Conservation (phyloP, 2,329 filamentous ascomycete species). For the Xylaria sp. region DNA sequence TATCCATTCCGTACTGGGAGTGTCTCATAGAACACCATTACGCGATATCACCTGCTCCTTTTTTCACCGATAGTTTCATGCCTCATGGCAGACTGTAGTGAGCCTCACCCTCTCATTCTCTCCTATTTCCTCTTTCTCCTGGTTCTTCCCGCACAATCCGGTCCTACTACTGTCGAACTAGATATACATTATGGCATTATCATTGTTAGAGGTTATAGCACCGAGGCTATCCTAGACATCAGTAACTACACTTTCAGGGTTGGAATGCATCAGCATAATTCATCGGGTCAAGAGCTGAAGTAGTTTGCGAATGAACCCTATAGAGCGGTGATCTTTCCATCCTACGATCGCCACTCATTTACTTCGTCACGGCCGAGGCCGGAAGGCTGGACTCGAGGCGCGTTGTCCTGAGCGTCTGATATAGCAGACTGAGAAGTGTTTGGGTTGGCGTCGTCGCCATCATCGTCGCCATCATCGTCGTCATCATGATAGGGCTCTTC, state of each 20-base stretch:
- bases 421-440: constrained; percentile 18
- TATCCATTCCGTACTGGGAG: neutral
- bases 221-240: too few relatives aligned
- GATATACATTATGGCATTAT: too few relatives aligned
- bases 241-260: too few relatives aligned
- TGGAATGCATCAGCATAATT: neutral
- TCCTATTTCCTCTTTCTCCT: too few relatives aligned
- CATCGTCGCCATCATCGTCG: constrained; percentile 23
- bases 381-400: constrained; percentile 32
- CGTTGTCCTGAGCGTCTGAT: constrained; percentile 28
- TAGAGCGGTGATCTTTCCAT: neutral
- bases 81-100: too few relatives aligned
- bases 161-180: too few relatives aligned
- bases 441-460: neutral
- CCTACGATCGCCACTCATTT: constrained; percentile 35
- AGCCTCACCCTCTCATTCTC: too few relatives aligned
- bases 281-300: neutral
- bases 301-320: neutral
- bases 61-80: neutral
- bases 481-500: constrained; percentile 35
- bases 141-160: too few relatives aligned
- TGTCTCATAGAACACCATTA: neutral
- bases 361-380: constrained; percentile 30
- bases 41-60: neutral
- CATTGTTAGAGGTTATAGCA: too few relatives aligned